A percentile compares a stretch with the other conserved stretches of the same genome.
Conservation (phyloP, 75 land plant species). For the Sequoiadendron giganteum region DNA sequence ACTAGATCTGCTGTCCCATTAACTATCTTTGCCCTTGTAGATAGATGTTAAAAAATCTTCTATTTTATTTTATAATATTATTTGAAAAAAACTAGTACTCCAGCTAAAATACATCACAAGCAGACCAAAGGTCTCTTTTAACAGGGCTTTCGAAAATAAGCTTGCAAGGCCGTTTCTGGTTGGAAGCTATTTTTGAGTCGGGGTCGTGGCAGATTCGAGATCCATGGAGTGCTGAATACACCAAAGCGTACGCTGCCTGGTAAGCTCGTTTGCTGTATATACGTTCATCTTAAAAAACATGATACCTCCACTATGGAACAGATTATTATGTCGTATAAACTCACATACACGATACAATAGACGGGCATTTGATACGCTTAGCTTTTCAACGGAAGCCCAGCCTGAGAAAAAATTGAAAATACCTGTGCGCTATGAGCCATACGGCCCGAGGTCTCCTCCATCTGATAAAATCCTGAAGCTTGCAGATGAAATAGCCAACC, state of each 20-base stretch:
- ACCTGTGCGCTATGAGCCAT: constrained; percentile 52
- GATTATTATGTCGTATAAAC: not conserved
- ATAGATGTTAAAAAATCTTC: no score
- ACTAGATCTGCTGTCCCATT: no score
- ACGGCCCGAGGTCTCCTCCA: constrained; percentile 63
- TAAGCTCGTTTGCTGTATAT: not conserved
- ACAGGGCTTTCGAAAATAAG: no score
- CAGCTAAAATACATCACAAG: no score
- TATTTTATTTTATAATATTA: no score
- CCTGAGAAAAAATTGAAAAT: constrained; percentile 17
- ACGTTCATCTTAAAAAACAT: not conserved
- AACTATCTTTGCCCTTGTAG: no score
- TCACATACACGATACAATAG: not conserved
- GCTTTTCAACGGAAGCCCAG: not conserved
- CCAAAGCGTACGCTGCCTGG: not conserved
- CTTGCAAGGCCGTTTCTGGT: not conserved
- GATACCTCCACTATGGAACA: not conserved
- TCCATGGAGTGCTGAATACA: not conserved
- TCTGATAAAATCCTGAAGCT: constrained; percentile 59
- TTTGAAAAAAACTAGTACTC: no score
- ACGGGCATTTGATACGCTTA: not conserved
- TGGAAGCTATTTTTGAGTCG: not conserved
- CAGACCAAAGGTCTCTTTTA: no score
- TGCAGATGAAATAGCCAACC: constrained; percentile 49
- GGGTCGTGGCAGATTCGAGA: not conserved